These are phyloP conservation scores for Pulchroboletus neoregius DNA, from an alignment of 1,284 basidiomycete genomes.

Conservation along the genomic window DNA sequence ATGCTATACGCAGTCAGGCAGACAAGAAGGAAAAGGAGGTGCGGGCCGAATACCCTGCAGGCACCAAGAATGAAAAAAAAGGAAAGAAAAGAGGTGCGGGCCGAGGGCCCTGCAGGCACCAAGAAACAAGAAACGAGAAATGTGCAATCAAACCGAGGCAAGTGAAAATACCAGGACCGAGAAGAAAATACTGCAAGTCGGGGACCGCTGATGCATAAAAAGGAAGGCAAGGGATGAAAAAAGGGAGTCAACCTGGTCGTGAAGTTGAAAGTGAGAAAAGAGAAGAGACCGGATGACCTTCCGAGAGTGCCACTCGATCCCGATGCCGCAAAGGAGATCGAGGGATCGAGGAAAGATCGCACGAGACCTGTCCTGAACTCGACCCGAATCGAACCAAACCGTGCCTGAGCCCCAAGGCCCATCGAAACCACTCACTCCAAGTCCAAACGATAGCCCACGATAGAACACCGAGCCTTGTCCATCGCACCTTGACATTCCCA, in stretches of 20 bases:
- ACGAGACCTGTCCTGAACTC: not conserved
- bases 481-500: not conserved
- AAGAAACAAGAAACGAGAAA: not conserved
- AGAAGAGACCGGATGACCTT: conserved; percentile 6
- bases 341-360: not conserved
- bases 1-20: too few species aligned
- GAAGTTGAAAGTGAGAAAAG: not conserved
- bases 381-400: not conserved
- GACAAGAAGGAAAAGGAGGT: too few species aligned
- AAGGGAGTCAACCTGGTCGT: not conserved
- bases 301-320: not conserved
- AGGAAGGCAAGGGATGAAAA: not conserved
- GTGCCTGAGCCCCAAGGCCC: not conserved
- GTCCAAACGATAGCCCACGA: not conserved
- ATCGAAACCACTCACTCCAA: not conserved
- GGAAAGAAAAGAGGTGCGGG: not conserved
- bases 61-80: not conserved
- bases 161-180: not conserved
- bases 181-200: not conserved
- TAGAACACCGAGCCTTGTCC: not conserved
- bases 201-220: not conserved
- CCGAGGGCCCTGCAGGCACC: not conserved
- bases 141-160: not conserved
- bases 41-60: too few species aligned
- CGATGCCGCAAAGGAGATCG: not conserved